These are phyloP conservation scores for Trametes cingulata DNA, from an alignment of 768 basidiomycete species.

Conservation along the genomic window DNA sequence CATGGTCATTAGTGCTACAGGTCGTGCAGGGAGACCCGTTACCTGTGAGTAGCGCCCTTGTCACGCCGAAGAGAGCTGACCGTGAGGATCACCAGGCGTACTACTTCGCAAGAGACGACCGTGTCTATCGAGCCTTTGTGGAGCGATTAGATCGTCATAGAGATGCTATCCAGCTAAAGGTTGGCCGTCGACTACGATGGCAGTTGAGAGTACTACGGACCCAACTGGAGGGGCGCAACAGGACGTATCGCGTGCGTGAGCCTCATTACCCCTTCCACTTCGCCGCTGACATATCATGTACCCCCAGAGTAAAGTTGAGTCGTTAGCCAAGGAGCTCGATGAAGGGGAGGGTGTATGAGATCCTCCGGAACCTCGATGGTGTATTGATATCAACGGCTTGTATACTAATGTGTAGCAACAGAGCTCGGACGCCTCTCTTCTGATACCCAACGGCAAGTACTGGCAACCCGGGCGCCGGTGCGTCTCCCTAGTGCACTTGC, in stretches of 20 bases:
- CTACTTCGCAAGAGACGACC: constrained; percentile 91
- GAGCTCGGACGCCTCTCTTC: background rate
- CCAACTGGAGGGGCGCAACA: constrained; percentile 64
- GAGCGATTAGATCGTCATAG: constrained; percentile 41
- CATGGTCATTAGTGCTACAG: constrained; percentile 70
- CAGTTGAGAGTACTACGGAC: constrained; percentile 65
- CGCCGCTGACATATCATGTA: background rate
- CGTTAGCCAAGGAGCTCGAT: constrained; percentile 63
- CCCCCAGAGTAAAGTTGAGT: constrained; percentile 60
- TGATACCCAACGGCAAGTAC: too few relatives aligned
- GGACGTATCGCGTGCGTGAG: constrained; percentile 61
- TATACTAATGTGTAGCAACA: constrained; percentile 15
- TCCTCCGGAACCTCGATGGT: background rate
- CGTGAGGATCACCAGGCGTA: constrained; percentile 55
- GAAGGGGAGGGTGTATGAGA: constrained; percentile 53
- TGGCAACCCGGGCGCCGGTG: too few relatives aligned
- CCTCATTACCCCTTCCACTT: background rate
- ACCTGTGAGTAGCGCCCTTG: constrained; percentile 55
- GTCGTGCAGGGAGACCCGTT: constrained; percentile 62
- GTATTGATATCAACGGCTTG: background rate
- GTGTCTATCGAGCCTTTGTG: constrained; percentile 71
- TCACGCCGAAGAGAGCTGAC: background rate
- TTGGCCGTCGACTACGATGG: constrained; percentile 64
- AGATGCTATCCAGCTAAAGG: constrained; percentile 45
- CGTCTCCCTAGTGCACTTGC: too few relatives aligned